Percentiles rank a stretch among this genome's conserved stretches.
Conservation (phyloP, 2,329 filamentous ascomycete species). For the Fusarium sp. region DNA sequence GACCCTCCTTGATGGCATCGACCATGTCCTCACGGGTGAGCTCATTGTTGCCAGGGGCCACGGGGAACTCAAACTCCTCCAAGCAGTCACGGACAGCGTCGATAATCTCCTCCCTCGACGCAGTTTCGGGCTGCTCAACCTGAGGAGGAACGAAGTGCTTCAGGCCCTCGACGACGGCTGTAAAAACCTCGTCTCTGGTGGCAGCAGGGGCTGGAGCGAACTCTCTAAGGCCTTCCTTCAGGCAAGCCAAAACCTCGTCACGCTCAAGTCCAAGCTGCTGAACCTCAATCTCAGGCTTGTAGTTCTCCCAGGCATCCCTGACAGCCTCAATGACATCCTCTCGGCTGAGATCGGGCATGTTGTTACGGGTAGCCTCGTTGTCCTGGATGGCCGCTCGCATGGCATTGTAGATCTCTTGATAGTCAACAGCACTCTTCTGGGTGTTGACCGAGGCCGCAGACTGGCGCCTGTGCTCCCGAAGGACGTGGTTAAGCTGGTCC, state of each 20-base stretch:
- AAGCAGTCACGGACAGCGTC: constrained; percentile 87
- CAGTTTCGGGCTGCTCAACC: constrained; percentile 74
- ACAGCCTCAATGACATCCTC: constrained; percentile 91
- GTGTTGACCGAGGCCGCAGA: constrained; percentile 73
- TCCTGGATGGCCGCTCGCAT: constrained; percentile 81
- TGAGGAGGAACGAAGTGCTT: constrained; percentile 82
- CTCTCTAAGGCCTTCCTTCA: constrained; percentile 86
- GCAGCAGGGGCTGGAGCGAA: constrained; percentile 74
- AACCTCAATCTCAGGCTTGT: constrained; percentile 92
- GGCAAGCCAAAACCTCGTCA: constrained; percentile 87
- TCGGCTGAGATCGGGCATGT: constrained; percentile 67
- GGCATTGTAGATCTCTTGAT: constrained; percentile 86
- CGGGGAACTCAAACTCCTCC: constrained; percentile 83
- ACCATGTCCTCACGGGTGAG: constrained; percentile 72
- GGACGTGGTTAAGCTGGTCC: constrained; percentile 82
- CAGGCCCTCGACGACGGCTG: constrained; percentile 86
- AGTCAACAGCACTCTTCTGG: constrained; percentile 73
- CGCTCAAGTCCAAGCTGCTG: constrained; percentile 91
- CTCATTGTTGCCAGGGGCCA: constrained; percentile 64
- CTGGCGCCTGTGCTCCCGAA: constrained; percentile 79
- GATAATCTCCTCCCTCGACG: constrained; percentile 86
- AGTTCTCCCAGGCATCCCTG: constrained; percentile 90
- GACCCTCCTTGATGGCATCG: constrained; percentile 71
- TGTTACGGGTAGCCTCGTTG: constrained; percentile 59
- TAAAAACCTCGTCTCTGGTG: constrained; percentile 85